These are phyloP conservation scores for Rhododendron ferrugineum DNA, from an alignment of 148 eudicot genomes.

Conservation along the genomic window DNA sequence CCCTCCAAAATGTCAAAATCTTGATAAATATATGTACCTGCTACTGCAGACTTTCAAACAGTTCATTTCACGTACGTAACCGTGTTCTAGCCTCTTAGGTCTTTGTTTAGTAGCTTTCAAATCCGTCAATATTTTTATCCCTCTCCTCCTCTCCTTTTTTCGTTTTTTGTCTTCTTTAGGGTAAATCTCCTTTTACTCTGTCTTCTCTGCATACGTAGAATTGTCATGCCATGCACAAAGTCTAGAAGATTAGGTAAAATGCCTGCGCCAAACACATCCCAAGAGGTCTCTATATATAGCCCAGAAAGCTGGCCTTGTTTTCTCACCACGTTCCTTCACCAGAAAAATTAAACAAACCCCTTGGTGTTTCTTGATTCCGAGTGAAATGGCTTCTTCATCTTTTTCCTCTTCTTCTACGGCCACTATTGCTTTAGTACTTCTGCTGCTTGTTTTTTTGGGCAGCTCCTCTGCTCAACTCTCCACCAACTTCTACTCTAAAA, in stretches of 20 bases:
- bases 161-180: too few relatives aligned
- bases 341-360: too few relatives aligned
- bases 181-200: background rate
- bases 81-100: background rate
- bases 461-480: constrained; percentile 20
- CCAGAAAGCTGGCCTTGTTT: background rate
- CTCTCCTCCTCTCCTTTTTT: background rate
- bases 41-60: background rate
- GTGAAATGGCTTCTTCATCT: constrained; percentile 16
- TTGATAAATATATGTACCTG: background rate
- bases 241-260: constrained; percentile 15
- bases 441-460: constrained; percentile 5
- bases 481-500: constrained; percentile 17
- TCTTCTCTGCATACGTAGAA: background rate
- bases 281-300: background rate
- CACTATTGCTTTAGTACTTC: background rate
- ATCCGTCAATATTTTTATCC: background rate
- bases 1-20: background rate
- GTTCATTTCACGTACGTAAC: background rate
- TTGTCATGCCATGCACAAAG: constrained; percentile 8
- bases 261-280: constrained; percentile 4
- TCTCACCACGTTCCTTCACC: background rate
- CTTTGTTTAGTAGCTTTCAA: background rate
- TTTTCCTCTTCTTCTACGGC: background rate
- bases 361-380: background rate